phyloP scores from a whole-genome alignment of 139 green algal genomes.

The Asterochloris erici region DNA sequence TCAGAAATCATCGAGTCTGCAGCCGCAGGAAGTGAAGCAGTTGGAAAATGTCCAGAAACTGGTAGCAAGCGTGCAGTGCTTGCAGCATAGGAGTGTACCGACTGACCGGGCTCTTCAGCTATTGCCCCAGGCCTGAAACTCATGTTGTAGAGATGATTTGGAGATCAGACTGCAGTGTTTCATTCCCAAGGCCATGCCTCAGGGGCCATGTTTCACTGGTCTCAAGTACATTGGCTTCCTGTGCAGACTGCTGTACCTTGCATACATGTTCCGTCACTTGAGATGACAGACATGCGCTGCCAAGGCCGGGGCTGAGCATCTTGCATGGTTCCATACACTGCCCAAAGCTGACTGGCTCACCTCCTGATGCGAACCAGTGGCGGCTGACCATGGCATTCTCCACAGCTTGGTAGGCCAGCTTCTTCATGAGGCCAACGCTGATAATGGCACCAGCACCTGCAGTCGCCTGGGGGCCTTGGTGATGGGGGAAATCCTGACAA shows the following conservation, averaged over 20 bases:
- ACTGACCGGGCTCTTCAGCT: background rate
- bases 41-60: background rate
- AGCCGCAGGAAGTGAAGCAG: background rate
- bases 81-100: background rate
- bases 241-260: background rate
- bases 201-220: background rate
- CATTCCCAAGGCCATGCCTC: background rate
- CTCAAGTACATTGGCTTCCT: background rate
- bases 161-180: background rate
- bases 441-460: slow-evolving; percentile 16
- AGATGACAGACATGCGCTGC: background rate
- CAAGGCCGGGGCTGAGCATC: background rate
- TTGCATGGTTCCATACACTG: background rate
- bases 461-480: background rate
- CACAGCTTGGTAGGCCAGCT: background rate
- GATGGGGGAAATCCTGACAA: no score
- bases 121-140: background rate
- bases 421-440: slow-evolving; percentile 9
- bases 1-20: slow-evolving; percentile 10
- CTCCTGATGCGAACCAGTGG: background rate
- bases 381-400: slow-evolving; percentile 3
- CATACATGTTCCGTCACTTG: background rate
- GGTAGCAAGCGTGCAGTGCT: background rate
- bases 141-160: background rate
- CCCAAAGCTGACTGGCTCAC: background rate